Percentiles rank a stretch among this genome's conserved stretches.
Evolutionary conservation across 495 filamentous ascomycete species (phyloP).

Genomic region (Glonium stellatum): DNA sequence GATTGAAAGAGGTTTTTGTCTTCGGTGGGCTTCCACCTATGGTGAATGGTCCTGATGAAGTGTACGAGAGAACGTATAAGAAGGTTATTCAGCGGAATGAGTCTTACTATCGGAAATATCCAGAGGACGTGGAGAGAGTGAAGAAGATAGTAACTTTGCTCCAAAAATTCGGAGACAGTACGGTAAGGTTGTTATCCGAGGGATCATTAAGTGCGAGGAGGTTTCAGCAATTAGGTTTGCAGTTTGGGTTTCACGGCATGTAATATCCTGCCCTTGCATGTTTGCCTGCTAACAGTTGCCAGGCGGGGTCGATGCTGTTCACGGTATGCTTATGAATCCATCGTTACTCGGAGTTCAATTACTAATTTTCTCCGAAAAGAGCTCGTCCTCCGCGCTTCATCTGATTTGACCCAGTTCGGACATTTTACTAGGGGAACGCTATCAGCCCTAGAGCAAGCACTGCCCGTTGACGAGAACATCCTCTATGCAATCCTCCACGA

Average conservation of each 20-base stretch:
- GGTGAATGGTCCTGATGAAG: constrained; percentile 59
- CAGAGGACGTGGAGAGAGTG: constrained; percentile 69
- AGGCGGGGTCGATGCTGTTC: constrained; percentile 34
- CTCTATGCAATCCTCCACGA: constrained; percentile 87
- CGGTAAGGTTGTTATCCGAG: constrained; percentile 55
- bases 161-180: constrained; percentile 51
- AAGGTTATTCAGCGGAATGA: constrained; percentile 61
- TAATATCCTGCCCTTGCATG: not conserved
- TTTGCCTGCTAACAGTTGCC: not conserved
- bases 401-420: constrained; percentile 65
- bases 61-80: constrained; percentile 65
- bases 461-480: constrained; percentile 63
- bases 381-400: constrained; percentile 57
- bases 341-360: not conserved
- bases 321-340: constrained; percentile 19
- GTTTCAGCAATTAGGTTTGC: constrained; percentile 67
- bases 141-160: constrained; percentile 50
- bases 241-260: constrained; percentile 69
- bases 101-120: constrained; percentile 77
- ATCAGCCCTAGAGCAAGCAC: constrained; percentile 54
- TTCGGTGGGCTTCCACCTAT: constrained; percentile 78
- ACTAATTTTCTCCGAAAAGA: constrained; percentile 37
- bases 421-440: constrained; percentile 66
- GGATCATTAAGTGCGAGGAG: constrained; percentile 61
- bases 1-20: constrained; percentile 73